Evolutionary conservation across 2,329 filamentous ascomycete species (phyloP).

Genomic region (Colletotrichum viniferum): DNA sequence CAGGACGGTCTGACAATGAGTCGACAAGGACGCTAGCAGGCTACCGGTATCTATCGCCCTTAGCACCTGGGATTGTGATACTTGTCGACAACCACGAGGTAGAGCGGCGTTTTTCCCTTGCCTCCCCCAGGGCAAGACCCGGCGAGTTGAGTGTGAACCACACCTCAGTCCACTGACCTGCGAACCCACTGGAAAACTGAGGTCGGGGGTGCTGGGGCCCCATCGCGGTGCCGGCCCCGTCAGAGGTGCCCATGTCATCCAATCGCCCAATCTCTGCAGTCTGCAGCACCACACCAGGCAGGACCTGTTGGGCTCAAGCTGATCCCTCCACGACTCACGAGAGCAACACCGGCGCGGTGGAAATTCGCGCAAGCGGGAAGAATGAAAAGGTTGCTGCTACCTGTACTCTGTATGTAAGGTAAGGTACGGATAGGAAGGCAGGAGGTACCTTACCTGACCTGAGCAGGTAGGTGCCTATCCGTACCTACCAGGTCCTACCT

Average conservation of each 20-base stretch:
- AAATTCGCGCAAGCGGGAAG: neutral
- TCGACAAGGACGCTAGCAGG: neutral
- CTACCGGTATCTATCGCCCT: neutral
- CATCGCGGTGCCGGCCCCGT: neutral
- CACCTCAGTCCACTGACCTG: neutral
- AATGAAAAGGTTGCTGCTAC: neutral
- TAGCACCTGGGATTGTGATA: neutral
- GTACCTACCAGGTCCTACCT: too few species aligned
- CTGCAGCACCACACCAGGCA: neutral
- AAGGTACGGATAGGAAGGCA: neutral
- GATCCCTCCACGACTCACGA: neutral
- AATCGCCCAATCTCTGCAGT: slow-evolving; percentile 1
- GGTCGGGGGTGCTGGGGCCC: neutral
- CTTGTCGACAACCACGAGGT: neutral
- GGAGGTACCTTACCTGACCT: neutral
- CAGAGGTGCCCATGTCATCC: neutral
- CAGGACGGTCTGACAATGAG: neutral
- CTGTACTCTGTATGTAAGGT: too few species aligned
- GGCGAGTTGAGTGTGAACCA: neutral
- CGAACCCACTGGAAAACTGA: neutral
- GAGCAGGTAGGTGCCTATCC: neutral
- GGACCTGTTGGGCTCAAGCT: neutral
- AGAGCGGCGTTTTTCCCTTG: neutral
- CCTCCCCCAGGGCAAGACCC: neutral
- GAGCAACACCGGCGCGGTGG: neutral